Conservation (phyloP, 129 eudicot species). For the Solidago caesia region DNA sequence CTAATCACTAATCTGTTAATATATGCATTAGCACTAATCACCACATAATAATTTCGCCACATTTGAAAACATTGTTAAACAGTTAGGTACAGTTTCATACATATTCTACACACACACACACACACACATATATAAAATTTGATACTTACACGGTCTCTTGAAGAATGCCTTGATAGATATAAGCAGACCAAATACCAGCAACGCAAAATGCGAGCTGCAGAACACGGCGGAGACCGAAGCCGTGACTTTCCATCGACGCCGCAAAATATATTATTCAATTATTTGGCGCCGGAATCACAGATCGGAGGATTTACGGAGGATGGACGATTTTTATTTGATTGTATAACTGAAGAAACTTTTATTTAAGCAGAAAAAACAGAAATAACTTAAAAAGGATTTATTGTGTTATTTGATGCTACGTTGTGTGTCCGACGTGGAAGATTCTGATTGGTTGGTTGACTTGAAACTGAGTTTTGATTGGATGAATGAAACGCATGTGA, state of each 20-base stretch:
- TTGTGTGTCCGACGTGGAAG: conserved; percentile 34
- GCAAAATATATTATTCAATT: conserved; percentile 13
- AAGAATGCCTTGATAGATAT: conserved; percentile 94
- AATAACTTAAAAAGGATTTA: neutral
- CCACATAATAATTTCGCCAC: neutral
- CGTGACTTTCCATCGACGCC: conserved; percentile 72
- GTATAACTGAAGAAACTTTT: conserved; percentile 13
- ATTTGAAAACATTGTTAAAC: neutral
- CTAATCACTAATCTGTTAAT: neutral
- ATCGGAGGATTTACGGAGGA: neutral
- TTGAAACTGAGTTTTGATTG: conserved; percentile 21
- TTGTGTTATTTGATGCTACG: conserved; percentile 20
- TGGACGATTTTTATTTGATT: neutral
- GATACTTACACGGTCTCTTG: conserved; percentile 80
- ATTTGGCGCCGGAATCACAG: conserved; percentile 1
- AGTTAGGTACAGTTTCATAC: neutral
- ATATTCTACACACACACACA: neutral
- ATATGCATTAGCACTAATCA: neutral
- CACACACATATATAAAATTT: neutral
- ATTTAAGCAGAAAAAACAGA: neutral
- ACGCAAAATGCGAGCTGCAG: conserved; percentile 76
- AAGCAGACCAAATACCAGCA: conserved; percentile 94
- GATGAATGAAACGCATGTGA: conserved; percentile 31
- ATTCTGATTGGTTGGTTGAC: conserved; percentile 33
- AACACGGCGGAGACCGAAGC: conserved; percentile 78